These are phyloP conservation scores for Bondarzewia mesenterica DNA, from an alignment of 1,284 basidiomycete genomes.

Conservation along the genomic window DNA sequence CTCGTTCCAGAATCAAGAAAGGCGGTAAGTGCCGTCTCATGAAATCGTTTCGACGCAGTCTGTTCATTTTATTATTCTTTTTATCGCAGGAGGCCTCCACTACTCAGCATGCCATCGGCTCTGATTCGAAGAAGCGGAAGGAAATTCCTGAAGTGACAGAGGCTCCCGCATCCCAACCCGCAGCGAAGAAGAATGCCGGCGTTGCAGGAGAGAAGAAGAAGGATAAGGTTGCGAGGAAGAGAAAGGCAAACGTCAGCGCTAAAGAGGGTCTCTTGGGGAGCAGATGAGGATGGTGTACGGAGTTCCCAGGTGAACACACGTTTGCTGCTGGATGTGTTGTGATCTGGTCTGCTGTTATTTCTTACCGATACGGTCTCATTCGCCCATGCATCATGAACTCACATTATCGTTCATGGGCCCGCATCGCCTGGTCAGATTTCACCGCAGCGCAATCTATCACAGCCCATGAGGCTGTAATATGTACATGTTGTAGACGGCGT, in stretches of 20 bases:
- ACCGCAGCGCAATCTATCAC: too few relatives aligned
- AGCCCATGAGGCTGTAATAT: too few relatives aligned
- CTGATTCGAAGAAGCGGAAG: neutral
- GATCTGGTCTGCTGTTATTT: neutral
- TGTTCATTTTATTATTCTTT: too few relatives aligned
- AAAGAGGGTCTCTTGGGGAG: conserved; percentile 45
- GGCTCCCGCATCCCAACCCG: conserved; percentile 35
- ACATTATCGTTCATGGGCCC: too few relatives aligned
- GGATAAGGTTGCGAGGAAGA: conserved; percentile 37
- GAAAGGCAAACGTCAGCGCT: conserved; percentile 31
- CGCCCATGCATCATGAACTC: too few relatives aligned
- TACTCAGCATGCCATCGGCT: neutral
- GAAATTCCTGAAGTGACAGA: conserved; percentile 11
- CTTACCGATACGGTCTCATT: neutral
- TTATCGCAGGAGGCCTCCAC: neutral
- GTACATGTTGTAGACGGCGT: too few relatives aligned
- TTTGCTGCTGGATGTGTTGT: neutral
- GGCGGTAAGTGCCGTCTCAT: too few relatives aligned
- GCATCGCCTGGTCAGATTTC: too few relatives aligned
- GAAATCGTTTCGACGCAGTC: too few relatives aligned
- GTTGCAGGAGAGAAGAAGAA: conserved; percentile 44
- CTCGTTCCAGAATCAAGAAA: too few relatives aligned
- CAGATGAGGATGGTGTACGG: neutral
- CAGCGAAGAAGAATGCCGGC: conserved; percentile 19
- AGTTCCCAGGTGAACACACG: neutral